Base-by-base conservation (phyloP, 371 early-diverging fungal species). In the Lichtheimia corymbifera region DNA sequence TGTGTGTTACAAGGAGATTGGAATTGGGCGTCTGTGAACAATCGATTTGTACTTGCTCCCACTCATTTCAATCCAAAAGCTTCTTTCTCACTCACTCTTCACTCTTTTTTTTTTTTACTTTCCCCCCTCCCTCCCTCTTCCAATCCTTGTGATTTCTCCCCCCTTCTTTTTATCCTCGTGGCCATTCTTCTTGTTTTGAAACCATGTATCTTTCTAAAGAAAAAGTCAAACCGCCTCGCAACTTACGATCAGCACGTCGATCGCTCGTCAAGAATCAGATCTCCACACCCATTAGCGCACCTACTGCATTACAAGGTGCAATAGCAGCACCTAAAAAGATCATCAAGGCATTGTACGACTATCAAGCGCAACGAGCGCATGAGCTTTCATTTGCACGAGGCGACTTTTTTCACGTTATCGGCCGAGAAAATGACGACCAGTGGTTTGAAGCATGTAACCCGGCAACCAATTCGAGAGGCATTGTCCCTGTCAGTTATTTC, bases 321-420 rank as follows among this genome's bases (percentile, higher is more conserved):
- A 52, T 75, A 47, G 68, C 76, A 9, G 80, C 88, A 14, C 95
- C 95, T 1, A 92, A 91, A 68, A 93, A 90, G 64, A 90, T 95
- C 65, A 89, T 95, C 72, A 90, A 87, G 60, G 93, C 94, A 15
- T 71, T 86, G n/a, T 84, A 83, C 62, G 86, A 88, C 73, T 93
- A 92, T 64, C 71, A 76, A 22, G 86, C 90, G 4, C 71, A 78
- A 54, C 77, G 74, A 40, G 73, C 77, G 27, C 80, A 84, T 22
- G 93, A 94, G 68, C 76, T 96, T 3, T 84, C 90, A 14, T 96
- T 94, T 69, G 60, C 72, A 43, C 82, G 82, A 54, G 96, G 95
- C 55, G 96, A 96, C 62, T 93, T 94, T 65, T 94, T 93, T 78
- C 92, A 91, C 72, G 96, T 95, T n/a, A 82, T 88, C 27, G 91